A percentile compares a stretch with the other conserved stretches of the same genome.
These are phyloP conservation scores for Ascochyta pisi DNA, from an alignment of 2,329 filamentous ascomycete species.

Conservation along the genomic window DNA sequence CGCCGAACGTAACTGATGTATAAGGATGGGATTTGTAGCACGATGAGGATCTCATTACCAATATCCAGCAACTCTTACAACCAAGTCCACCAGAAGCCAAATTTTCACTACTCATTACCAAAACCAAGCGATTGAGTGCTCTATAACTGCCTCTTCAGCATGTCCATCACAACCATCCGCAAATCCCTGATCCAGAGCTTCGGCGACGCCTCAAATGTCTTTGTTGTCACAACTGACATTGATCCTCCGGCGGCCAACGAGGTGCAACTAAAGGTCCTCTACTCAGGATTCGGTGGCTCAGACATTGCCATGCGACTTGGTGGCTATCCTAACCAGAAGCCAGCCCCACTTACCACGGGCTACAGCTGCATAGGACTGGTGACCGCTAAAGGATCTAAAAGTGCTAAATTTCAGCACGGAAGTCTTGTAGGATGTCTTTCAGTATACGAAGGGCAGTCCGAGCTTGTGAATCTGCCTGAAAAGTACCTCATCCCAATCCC, in stretches of 20 bases:
- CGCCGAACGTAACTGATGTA: background rate
- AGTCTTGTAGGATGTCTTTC: constrained; percentile 39
- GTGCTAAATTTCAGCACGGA: constrained; percentile 28
- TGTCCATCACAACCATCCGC: constrained; percentile 47
- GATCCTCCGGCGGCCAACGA: constrained; percentile 52
- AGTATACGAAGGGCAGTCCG: constrained; percentile 49
- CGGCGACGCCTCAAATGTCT: constrained; percentile 52
- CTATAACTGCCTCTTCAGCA: constrained; percentile 12
- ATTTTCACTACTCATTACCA: background rate
- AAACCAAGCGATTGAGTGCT: background rate
- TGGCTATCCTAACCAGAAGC: constrained; percentile 55
- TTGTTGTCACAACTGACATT: constrained; percentile 45
- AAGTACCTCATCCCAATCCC: constrained; percentile 56
- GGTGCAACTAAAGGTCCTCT: constrained; percentile 58
- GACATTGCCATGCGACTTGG: constrained; percentile 61
- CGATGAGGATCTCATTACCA: background rate
- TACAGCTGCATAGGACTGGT: constrained; percentile 58
- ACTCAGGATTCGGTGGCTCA: constrained; percentile 57
- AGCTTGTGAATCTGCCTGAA: constrained; percentile 56
- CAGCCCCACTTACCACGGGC: constrained; percentile 58
- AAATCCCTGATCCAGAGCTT: constrained; percentile 56
- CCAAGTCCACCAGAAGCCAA: background rate
- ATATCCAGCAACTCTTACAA: background rate
- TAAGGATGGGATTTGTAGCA: background rate
- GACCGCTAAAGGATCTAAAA: constrained; percentile 47